phyloP scores from a whole-genome alignment of 2,329 filamentous ascomycete genomes.

The Aspergillus sp. region DNA sequence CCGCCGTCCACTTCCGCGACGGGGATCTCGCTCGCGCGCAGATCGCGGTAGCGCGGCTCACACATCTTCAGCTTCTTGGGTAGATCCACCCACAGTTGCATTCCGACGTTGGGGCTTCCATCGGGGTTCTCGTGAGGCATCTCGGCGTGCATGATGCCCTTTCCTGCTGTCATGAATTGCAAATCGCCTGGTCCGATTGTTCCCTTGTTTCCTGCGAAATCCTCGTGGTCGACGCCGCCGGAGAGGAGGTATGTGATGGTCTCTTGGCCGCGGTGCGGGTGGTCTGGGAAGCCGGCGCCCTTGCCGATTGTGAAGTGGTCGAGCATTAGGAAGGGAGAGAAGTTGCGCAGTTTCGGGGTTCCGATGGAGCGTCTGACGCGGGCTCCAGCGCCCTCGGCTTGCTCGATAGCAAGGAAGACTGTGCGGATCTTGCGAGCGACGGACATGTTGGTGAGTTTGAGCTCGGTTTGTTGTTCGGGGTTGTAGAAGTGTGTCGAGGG shows the following conservation, averaged over 20 bases:
- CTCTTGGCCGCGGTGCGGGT: conserved; percentile 81
- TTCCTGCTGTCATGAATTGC: conserved; percentile 96
- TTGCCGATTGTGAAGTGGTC: conserved; percentile 84
- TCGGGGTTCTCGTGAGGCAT: conserved; percentile 84
- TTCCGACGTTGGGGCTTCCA: conserved; percentile 77
- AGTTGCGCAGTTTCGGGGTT: conserved; percentile 78
- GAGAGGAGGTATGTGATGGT: conserved; percentile 88
- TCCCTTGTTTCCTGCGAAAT: conserved; percentile 84
- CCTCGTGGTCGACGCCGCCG: conserved; percentile 87
- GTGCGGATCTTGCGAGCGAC: conserved; percentile 77
- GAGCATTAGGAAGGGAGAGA: conserved; percentile 94
- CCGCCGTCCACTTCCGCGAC: conserved; percentile 70
- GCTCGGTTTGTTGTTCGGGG: conserved; percentile 17
- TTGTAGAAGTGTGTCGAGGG: conserved; percentile 4
- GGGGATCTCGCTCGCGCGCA: conserved; percentile 80
- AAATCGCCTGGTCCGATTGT: conserved; percentile 86
- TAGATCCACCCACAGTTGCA: conserved; percentile 96
- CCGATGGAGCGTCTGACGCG: conserved; percentile 86
- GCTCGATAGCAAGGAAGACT: conserved; percentile 81
- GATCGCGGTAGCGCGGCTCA: conserved; percentile 89
- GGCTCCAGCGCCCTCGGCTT: conserved; percentile 86
- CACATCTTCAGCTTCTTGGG: conserved; percentile 80
- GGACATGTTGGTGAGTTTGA: conserved; percentile 61
- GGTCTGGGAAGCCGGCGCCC: conserved; percentile 88
- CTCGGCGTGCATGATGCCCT: conserved; percentile 91